Evolutionary conservation across 2,329 filamentous ascomycete genomes (phyloP), one percentile per base, ranked within the genome.

Genomic region (Ceratocystis cacaofunesta): DNA sequence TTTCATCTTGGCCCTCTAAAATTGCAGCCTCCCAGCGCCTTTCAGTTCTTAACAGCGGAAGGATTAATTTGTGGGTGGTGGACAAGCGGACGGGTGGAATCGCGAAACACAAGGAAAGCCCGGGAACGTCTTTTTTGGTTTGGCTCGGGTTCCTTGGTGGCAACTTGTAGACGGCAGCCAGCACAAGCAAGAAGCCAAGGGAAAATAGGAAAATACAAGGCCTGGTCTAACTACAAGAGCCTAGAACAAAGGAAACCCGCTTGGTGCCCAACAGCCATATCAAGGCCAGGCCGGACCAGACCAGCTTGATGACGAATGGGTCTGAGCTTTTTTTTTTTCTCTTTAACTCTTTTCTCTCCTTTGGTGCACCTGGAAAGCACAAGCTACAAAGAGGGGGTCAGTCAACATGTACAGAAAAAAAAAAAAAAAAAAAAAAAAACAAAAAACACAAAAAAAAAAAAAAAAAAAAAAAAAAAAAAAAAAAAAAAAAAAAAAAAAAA

Each of bases 51-150:
- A 58, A 30, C 17, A 58, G 55, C 25, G 55, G 55, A 12, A 58
- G 55, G 55, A 58, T 58, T 58, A 58, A 10, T 32, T 36, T 58
- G 55, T 58, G 55, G 55, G 28, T 58, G 55, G 55, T 58, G 55
- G 55, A 30, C 32, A 30, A 10, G 52, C 52, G 52, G 52, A n/a
- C 28, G 52, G 30, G 25, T 36, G 55, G 15, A 36, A 58, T 32
- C 15, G 30, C 25, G 55, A 58, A 58, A 58, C 25, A 58, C 55
- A 36, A 58, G 25, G 15, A 30, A 36, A 22, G 15, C 5, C 25
- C 17, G 55, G 55, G 55, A 36, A 58, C 12, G 30, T 25, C 28
- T 58, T 36, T n/a, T 58, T 25, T 52, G 48, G 48, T 52, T 25
- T 52, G n/a, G 48, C n/a, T 22, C 48, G 48, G 48, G 48, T 52